Evolutionary conservation across 345 rosid genomes (phyloP), one percentile per base, ranked within the genome.

Genomic region (Gynandropsis gynandra): DNA sequence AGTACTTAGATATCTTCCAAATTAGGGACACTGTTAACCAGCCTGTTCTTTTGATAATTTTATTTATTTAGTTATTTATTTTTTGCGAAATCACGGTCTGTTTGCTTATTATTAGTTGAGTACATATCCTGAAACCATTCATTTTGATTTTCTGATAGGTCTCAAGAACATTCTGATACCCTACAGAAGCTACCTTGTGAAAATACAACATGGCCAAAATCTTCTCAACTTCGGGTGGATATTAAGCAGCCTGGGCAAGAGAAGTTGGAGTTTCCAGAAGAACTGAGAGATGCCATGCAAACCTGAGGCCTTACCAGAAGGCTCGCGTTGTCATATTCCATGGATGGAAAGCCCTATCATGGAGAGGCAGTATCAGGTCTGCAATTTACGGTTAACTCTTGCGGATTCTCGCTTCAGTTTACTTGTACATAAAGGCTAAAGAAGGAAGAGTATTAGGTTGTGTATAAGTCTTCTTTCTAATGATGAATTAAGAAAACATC

Each of bases 121-220:
- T 33, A 37, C 45, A 17, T 18, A 47, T 53, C 42, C n/a, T 34
- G 24, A 35, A 56, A 50, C 47, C 12, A 50, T 29, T 20, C 17
- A 36, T 57, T 15, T 44, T 0, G 33, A 56, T 39, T 61, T 12
- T 53, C 16, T 41, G 32, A 64, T 71, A 90, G 98, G 98, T 61
- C 87, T 87, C 24, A 82, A 73, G 66, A 90, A 72, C 58, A 59
- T 90, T 27, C 56, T 87, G 35, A 73, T 90, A 63, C 96, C 98
- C 2, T 90, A 90, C 60, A 77, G 98, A 72, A 73, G 63, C 48
- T 81, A 90, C 64, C 82, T 87, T 35, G 66, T 84, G 64, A 80
- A 76, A 69, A 46, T 83, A 33, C 73, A 61, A 33, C 63, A 72
- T 10, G 74, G 82, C 61, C 75, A 56, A 55, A 74, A 78, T 44